Evolutionary conservation across 2,329 filamentous ascomycete species (phyloP), one percentile per base, ranked within the genome.

Genomic region (Fusarium sp.): DNA sequence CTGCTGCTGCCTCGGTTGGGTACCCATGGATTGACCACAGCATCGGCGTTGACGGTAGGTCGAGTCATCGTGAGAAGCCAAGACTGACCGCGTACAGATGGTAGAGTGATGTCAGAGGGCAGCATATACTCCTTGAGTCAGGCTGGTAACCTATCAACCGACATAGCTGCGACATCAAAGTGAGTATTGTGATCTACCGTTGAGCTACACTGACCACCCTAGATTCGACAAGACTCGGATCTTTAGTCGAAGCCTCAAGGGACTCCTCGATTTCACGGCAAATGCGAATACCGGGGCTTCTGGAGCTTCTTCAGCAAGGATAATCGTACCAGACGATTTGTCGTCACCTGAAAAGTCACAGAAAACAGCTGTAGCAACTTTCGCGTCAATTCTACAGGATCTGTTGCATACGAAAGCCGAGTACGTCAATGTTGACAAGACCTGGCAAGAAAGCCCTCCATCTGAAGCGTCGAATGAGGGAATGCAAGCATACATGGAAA

Each of bases 11-110:
- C 4, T 55, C 84, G 13, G 79, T 80, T 18, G 79, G 80, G 2
- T 86, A 86, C 64, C 72, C 80, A 9, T 87, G 85, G 85, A 60
- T 87, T 9, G 78, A 81, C 35, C 61, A 79, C 30, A 78, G 83
- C 5, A 68, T 84, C 61, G 80, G 79, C 3, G 53, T 84, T 61
- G 82, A 83, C 71, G 66, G 83, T 83, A 54, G 71, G 82, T 38
- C 77, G 16, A 5, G 14, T 11, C 13, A 14, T 26, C 5, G 8
- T 7, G 2, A 42, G 30, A 26, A 38, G 16, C 6, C 22, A 18
- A 13, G 5, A 18, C 81, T 77, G 68, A 81, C 61, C 74, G 38
- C 0, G 7, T 36, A 61, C 50, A 57, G 68, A 79, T 26, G 75
- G 76, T 5, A 75, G 73, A n/a, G 33, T 73, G 6, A 68, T 62